Evolutionary conservation across 495 filamentous ascomycete genomes (phyloP), one percentile per base, ranked within the genome.

Genomic region (Melanomma pulvis-pyrius): DNA sequence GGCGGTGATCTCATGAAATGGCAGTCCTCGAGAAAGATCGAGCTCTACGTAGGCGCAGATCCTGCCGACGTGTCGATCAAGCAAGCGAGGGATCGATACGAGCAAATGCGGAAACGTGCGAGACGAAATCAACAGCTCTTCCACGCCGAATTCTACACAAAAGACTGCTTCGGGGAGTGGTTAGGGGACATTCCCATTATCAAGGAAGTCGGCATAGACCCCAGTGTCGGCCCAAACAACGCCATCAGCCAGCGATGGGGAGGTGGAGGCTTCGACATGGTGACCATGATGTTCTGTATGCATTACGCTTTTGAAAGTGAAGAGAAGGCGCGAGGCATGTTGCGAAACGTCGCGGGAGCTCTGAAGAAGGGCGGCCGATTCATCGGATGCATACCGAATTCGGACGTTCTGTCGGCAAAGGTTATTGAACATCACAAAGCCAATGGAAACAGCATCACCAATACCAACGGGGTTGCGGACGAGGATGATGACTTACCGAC

Each of bases 281-380:
- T 98, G 51, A 90, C 89, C 60, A 96, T 96, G 84, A 98, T 98
- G 94, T 98, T 98, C 72, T 93, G 92, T 73, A 96, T 98, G 87
- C 94, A 98, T 79, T 98, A 98, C 74, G 93, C 96, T 0, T 98
- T 97, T 70, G 96, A 98, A 77, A 91, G 81, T 61, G 76, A 98
- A 76, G 83, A 82, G 6, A 96, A 96, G 75, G 88, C 93, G 12
- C 85, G 93, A 22, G 88, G 86, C 58, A 98, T 98, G 94, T 83
- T 98, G 54, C 84, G 86, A 74, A 98, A 98, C 74, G 94, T 98
- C 13, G 87, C 94, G 1, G 89, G 92, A 4, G 83, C 87, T 26
- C 76, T 98, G 71, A 96, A 92, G 76, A 97, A 97, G 73, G 94
- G 94, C 21, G 94, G 94, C 9, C 87, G 92, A 41, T 96, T 98